phyloP scores from a whole-genome alignment of 2,329 filamentous ascomycete species.

The Cercospora berteroae region DNA sequence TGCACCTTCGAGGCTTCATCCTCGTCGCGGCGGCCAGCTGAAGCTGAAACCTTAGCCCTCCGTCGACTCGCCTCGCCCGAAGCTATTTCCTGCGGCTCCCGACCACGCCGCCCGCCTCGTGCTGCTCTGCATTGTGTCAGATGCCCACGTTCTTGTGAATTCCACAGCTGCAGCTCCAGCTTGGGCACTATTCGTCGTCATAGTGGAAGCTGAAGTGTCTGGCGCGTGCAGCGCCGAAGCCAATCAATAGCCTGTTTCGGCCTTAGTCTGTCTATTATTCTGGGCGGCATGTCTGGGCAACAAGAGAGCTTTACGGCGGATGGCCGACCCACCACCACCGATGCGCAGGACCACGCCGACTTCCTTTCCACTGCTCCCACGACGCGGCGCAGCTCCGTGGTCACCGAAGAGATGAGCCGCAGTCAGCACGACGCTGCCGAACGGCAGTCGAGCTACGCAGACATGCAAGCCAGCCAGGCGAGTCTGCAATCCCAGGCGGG shows the following conservation, averaged over 20 bases:
- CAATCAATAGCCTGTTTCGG: conserved; percentile 4
- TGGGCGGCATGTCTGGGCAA: conserved; percentile 3
- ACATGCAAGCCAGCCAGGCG: conserved; percentile 31
- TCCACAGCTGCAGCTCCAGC: background rate
- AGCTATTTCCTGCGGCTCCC: background rate
- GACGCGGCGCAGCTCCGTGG: conserved; percentile 28
- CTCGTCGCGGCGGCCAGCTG: background rate
- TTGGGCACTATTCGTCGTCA: background rate
- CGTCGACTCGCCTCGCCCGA: conserved; percentile 3
- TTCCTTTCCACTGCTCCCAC: conserved; percentile 19
- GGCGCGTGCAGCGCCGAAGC: background rate
- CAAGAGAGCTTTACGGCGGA: conserved; percentile 5
- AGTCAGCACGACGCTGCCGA: conserved; percentile 16
- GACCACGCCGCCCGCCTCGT: background rate
- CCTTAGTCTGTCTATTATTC: conserved; percentile 2
- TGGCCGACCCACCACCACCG: conserved; percentile 10
- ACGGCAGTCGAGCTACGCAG: conserved; percentile 21
- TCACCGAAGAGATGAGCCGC: conserved; percentile 25
- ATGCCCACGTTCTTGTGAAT: background rate
- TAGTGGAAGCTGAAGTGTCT: background rate
- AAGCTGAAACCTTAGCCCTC: conserved; percentile 4
- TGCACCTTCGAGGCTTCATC: background rate
- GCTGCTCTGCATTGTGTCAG: background rate
- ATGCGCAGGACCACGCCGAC: conserved; percentile 24
- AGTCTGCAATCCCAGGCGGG: conserved; percentile 25